Evolutionary conservation across 805 yeast species (phyloP), one percentile per base, ranked within the genome.

Genomic region (Schwanniomyces sp.): DNA sequence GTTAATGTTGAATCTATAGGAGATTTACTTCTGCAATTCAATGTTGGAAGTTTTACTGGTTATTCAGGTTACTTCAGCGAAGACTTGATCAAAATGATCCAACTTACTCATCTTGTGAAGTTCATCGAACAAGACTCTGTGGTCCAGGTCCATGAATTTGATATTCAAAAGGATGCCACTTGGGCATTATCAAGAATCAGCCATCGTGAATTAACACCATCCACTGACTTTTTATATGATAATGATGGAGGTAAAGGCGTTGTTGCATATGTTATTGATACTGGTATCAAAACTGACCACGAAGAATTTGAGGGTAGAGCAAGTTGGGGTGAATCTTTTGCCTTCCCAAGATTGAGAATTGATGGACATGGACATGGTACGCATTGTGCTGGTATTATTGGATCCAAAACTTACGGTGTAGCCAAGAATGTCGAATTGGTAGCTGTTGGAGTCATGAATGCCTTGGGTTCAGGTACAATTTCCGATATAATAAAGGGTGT

Each of bases 351-450:
- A 36, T 46, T 68, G n/a, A 57, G 64, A 48, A 47, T 61, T 14
- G 97, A 91, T 61, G 68, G 68, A 8, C 84, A 85, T 55, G 97
- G 97, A 0, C 97, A 91, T 63, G 97, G 96, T 0, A 89, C 97
- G 1, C 97, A 91, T 65, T 95, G 91, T 41, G 96, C 97, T 0
- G 97, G 97, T 3, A 70, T 89, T 10, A 78, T 89, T 46, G 96
- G 92, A 0, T 88, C 96, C 1, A 74, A 69, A 45, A 80, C 84
- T 2, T 91, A 73, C 68, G 97, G 97, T 6, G 94, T 89, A 2
- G 89, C 96, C 14, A 91, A 91, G 62, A 57, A 65, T 21, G 75
- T 70, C 25, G 56, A 66, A 16, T 54, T 71, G 32, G 73, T 70
- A n/a, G 75, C 75, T 18, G 69, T 71, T 32, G 67, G 70, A 43